phyloP scores from a whole-genome alignment of 352 stramenopile genomes.

The Peronosclerospora sorghi region DNA sequence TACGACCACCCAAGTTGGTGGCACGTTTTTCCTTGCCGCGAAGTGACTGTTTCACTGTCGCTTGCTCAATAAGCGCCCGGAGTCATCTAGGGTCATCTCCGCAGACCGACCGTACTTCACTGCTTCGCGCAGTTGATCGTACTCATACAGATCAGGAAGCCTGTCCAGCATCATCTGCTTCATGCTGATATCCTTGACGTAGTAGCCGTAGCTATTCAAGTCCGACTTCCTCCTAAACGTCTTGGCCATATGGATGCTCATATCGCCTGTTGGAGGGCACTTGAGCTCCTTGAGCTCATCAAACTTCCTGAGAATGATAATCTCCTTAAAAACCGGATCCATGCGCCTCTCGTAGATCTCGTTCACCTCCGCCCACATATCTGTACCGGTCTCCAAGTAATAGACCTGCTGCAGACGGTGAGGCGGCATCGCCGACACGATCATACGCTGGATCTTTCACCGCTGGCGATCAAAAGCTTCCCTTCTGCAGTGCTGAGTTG shows the following conservation, averaged over 20 bases:
- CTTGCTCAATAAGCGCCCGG: neutral
- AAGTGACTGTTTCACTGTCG: neutral
- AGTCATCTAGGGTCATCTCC: neutral
- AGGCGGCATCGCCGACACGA: no score
- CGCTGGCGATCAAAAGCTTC: neutral
- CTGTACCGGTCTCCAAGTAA: no score
- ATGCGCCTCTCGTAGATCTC: neutral
- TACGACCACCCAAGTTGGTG: neutral
- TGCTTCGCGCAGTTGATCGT: neutral
- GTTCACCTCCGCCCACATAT: no score
- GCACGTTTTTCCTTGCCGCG: neutral
- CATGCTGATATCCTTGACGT: neutral
- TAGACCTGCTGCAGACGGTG: no score
- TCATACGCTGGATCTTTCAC: neutral
- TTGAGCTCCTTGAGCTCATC: no score
- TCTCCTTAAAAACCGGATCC: conserved; percentile 1
- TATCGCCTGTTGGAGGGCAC: neutral
- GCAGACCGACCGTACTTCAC: neutral
- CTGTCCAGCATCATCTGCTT: neutral
- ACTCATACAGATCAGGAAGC: neutral
- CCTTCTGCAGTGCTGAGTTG: neutral
- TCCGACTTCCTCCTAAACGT: neutral
- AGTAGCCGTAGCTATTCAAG: neutral
- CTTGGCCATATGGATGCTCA: neutral
- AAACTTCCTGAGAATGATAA: no score